A percentile compares a stretch with the other conserved stretches of the same genome.
Evolutionary conservation across 140 eudicot species (phyloP).

Genomic region (Erigeron philadelphicus): DNA sequence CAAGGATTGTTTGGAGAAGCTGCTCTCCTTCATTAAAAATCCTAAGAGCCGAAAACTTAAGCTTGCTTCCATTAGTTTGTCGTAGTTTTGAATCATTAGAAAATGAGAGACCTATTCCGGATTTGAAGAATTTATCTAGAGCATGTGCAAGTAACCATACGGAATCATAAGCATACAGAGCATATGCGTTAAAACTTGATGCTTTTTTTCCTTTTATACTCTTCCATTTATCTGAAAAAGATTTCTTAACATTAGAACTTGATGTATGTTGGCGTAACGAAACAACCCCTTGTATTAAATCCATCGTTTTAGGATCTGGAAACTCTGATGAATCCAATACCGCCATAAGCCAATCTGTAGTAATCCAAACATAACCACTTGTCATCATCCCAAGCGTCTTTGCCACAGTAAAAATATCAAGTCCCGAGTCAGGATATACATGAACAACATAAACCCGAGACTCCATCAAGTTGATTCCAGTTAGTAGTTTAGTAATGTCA

Average conservation of each 20-base stretch:
- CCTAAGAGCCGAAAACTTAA: constrained; percentile 24
- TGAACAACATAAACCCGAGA: constrained; percentile 35
- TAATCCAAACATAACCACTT: constrained; percentile 35
- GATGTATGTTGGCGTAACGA: constrained; percentile 36
- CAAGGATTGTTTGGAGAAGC: constrained; percentile 17
- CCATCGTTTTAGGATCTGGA: constrained; percentile 19
- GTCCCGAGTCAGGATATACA: constrained; percentile 35
- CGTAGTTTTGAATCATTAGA: constrained; percentile 13
- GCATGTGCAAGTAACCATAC: constrained; percentile 38
- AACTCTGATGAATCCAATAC: constrained; percentile 29
- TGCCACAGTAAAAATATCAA: constrained; percentile 26
- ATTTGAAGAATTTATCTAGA: constrained; percentile 24
- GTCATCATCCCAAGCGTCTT: constrained; percentile 34
- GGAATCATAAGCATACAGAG: constrained; percentile 37
- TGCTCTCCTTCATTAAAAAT: constrained; percentile 25
- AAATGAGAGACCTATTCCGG: constrained; percentile 31
- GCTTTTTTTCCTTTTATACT: constrained; percentile 11
- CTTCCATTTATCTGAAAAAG: constrained; percentile 28
- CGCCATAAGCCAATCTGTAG: constrained; percentile 37
- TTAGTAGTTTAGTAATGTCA: constrained; percentile 27
- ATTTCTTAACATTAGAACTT: constrained; percentile 25
- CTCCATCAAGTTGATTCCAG: constrained; percentile 27
- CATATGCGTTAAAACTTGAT: constrained; percentile 24
- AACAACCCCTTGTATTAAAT: constrained; percentile 34
- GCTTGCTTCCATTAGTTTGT: constrained; percentile 16